Base-by-base conservation (phyloP, 2,329 filamentous ascomycete species). In the Teratosphaeria pseudoeucalypti region DNA sequence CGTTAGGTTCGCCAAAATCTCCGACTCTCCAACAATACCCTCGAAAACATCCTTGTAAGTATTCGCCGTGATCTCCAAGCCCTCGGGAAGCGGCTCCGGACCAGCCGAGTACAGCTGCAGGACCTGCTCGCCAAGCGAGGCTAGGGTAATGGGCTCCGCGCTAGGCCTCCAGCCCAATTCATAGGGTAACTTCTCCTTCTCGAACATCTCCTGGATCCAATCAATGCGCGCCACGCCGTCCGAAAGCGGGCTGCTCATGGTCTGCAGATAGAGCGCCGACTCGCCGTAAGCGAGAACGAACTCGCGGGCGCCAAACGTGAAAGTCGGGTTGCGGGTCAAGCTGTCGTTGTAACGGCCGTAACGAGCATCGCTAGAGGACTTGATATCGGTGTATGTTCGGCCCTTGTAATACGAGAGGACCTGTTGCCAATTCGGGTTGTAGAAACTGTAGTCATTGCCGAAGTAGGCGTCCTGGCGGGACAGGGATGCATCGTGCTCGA, bases 401-500 rank as follows among this genome's bases (percentile, higher is more conserved):
- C 66, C 66, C 3, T 63, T 58, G 62, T 65, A 73, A 59, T 63
- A 65, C 2, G 58, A 60, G n/a, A 71, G 60, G 7, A 70, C 67
- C 6, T 63, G 60, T 56, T 72, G 63, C 62, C 65, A 75, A 52
- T 70, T 71, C 10, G 62, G 62, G 56, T 68, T 58, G 63, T 74
- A 68, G 65, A 75, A 75, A 37, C 57, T 63, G 61, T 71, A 64
- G 59, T 75, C 69, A 63, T 74, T 66, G 26, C 73, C 71, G 34
- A 71, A 66, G 58, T 65, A 70, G 53, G 66, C 67, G 58, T 76
- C 73, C 10, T 67, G 62, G 34, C 73, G 66, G 19, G 66, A 70
- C 39, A 75, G 60, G 29, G 68, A 70, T 7, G 67, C 71, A 58
- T 74, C 72, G 63, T 75, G 72, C 64, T 75, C 73, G 58, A 73